Base-by-base conservation (phyloP, 2,329 filamentous ascomycete genomes). In the Colletotrichum tabaci region DNA sequence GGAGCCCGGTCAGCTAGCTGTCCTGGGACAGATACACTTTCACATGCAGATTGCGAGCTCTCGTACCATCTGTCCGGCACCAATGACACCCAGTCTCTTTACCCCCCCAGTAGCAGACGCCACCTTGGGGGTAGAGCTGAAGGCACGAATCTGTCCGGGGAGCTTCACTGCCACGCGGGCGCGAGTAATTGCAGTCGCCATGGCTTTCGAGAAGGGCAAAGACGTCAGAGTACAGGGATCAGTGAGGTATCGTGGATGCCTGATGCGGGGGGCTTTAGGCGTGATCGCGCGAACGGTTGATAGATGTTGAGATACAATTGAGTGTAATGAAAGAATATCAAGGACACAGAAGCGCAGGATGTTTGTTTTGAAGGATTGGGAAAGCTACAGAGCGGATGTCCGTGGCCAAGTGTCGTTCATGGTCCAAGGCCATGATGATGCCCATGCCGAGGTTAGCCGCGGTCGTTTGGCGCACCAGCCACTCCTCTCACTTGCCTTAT, bases 31-130 rank as follows among this genome's bases (percentile, higher is more conserved):
- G 42, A 21, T 49, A 56, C 65, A 49, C 46, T 49, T 4, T 84
- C 80, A 82, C 82, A 83, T 85, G 82, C 75, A 69, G 77, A 77
- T 46, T 53, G 66, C 21, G 16, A 21, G 15, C 7, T 49, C 73
- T 80, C 87, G 79, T 83, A 97, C 95, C 95, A 98, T 98, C 82
- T 98, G 96, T 38, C 96, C 96, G 64, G 96, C 95, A 75, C 96
- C 96, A 79, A 99, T 88, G 61, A 99, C 96, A 79, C 96, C 96
- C 52, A 99, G 85, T 75, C 90, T 92, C 85, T 95, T 97, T 73
- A 99, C 92, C 79, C 95, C 90, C 0, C 50, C 68, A 0, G 56
- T 67, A 67, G 91, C 90, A 72, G 90, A 90, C 77, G 85, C 79
- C 53, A 88, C 86, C 56, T 86, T 84, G 55, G 90, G 82, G 49